Percentiles rank a stretch among this genome's conserved stretches.
These are phyloP conservation scores for Thuidium tamariscinum DNA, from an alignment of 225 moss, liverwort and hornwort species.

Conservation along the genomic window DNA sequence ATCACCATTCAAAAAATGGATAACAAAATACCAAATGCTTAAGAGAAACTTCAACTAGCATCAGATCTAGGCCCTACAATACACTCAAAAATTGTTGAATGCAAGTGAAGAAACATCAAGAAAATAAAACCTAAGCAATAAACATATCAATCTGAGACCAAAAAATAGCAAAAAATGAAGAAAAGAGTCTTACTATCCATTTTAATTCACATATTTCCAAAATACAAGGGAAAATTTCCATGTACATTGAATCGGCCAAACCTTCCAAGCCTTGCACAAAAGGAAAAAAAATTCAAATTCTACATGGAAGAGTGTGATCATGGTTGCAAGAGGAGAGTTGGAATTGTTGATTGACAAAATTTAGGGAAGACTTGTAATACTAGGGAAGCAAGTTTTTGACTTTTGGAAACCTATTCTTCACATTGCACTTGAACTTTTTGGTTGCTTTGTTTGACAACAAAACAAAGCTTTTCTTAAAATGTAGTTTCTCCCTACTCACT, in stretches of 20 bases:
- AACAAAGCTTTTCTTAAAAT: background rate
- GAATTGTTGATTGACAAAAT: fast-evolving
- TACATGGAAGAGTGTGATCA: background rate
- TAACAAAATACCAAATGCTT: background rate
- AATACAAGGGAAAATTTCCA: background rate
- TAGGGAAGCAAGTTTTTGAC: fast-evolving
- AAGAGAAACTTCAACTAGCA: background rate
- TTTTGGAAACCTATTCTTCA: background rate
- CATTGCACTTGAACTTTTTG: background rate
- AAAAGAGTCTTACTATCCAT: background rate
- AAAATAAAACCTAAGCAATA: background rate
- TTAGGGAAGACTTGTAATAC: background rate
- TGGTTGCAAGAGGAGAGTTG: background rate
- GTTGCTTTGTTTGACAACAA: background rate
- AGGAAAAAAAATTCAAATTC: background rate
- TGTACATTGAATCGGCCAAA: background rate
- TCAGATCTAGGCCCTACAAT: background rate
- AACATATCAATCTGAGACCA: background rate
- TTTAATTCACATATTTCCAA: background rate
- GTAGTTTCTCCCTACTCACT: background rate
- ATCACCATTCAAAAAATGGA: background rate
- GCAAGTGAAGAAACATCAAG: background rate
- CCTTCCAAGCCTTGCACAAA: background rate
- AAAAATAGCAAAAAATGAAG: background rate
- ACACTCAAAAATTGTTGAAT: background rate